Conservation (phyloP, 352 stramenopile species). For the Phytophthora constricta region DNA sequence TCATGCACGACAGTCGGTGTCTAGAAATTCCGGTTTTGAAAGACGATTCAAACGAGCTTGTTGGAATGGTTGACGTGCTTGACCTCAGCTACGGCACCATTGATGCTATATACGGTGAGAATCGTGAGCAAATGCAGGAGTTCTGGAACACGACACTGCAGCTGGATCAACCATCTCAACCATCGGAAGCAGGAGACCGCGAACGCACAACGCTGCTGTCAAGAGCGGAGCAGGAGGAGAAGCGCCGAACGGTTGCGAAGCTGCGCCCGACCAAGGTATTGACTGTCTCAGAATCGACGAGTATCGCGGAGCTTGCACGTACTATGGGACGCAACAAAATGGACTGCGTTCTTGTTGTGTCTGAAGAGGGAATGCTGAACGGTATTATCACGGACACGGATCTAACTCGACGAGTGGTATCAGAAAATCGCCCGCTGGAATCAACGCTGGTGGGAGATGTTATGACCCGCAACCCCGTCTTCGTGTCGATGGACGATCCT, state of each 20-base stretch:
- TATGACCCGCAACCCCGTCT: conserved; percentile 87
- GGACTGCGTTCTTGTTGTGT: conserved; percentile 94
- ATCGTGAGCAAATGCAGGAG: conserved; percentile 90
- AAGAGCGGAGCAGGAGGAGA: conserved; percentile 65
- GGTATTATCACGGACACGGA: conserved; percentile 97
- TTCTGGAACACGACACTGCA: conserved; percentile 90
- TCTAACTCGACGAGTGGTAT: conserved; percentile 83
- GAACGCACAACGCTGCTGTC: conserved; percentile 71
- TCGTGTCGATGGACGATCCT: conserved; percentile 83
- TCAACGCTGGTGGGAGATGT: conserved; percentile 74
- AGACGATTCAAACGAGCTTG: conserved; percentile 69
- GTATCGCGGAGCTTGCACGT: conserved; percentile 85
- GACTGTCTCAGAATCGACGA: conserved; percentile 82
- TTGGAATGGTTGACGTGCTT: conserved; percentile 86
- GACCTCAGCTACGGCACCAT: conserved; percentile 89
- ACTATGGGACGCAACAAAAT: conserved; percentile 92
- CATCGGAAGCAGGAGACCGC: conserved; percentile 43
- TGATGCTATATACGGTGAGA: conserved; percentile 87
- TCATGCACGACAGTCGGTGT: conserved; percentile 88
- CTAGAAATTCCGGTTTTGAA: conserved; percentile 84
- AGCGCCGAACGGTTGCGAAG: conserved; percentile 80
- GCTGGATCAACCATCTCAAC: conserved; percentile 64
- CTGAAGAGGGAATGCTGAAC: conserved; percentile 84
- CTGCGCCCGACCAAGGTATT: conserved; percentile 89
- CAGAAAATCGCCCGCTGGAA: conserved; percentile 77